Percentiles rank a stretch among this genome's conserved stretches.
phyloP scores from a whole-genome alignment of 2,329 filamentous ascomycete genomes.

The Magnaporthales sp. region DNA sequence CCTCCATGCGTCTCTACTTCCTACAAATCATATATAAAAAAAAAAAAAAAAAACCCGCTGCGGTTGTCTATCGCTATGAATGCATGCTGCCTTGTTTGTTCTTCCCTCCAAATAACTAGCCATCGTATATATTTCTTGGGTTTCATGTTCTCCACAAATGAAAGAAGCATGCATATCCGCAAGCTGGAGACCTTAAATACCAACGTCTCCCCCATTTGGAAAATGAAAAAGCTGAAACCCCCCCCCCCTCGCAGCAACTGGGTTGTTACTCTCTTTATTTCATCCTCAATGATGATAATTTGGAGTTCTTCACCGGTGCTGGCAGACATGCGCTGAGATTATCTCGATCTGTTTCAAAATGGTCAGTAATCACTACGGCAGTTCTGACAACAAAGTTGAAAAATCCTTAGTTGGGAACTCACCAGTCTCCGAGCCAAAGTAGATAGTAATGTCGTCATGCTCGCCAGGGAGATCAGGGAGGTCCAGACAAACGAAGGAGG shows the following conservation, averaged over 20 bases:
- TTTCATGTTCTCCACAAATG: not conserved
- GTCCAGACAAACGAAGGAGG: constrained; percentile 75
- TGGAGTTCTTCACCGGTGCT: constrained; percentile 44
- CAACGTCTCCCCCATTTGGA: not conserved
- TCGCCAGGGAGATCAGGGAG: constrained; percentile 83
- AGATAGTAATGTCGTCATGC: constrained; percentile 82
- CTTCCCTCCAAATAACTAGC: not conserved
- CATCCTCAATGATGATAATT: constrained; percentile 11
- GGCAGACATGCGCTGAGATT: constrained; percentile 42
- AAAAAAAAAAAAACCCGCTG: not conserved
- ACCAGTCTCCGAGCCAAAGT: constrained; percentile 75
- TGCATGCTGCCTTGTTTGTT: not conserved
- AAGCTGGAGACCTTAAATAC: not conserved
- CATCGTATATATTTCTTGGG: not conserved
- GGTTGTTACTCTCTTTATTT: not conserved
- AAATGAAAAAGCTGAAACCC: not conserved
- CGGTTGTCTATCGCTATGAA: not conserved
- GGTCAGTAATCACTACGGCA: not conserved
- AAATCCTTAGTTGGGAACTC: constrained; percentile 22
- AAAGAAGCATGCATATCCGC: not conserved
- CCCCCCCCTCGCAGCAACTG: not conserved
- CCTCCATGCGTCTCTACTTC: not conserved
- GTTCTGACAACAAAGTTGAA: constrained; percentile 1
- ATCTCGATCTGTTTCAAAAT: constrained; percentile 39
- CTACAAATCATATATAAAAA: not conserved